A percentile compares a stretch with the other conserved stretches of the same genome.
Conservation (phyloP, 2,329 filamentous ascomycete species). For the Pleomassaria siparia region DNA sequence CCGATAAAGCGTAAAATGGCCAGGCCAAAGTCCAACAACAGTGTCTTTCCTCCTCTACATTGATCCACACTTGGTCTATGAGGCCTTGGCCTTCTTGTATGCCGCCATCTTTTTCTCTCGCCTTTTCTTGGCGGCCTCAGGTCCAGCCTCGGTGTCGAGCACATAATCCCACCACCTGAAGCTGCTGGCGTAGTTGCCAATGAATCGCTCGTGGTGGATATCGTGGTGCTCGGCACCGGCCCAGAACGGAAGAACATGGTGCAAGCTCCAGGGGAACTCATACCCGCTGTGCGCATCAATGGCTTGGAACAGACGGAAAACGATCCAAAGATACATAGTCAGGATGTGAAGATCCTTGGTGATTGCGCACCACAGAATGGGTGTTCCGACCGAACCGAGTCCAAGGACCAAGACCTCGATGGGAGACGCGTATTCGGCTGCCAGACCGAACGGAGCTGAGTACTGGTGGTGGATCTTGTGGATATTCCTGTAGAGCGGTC, state of each 20-base stretch:
- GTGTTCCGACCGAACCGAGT: constrained; percentile 78
- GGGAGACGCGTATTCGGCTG: constrained; percentile 95
- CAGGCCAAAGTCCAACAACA: constrained; percentile 4
- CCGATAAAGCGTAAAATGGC: neutral
- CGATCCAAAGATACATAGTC: constrained; percentile 98
- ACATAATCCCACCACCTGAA: constrained; percentile 99
- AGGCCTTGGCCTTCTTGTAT: constrained; percentile 61
- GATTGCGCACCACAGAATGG: constrained; percentile 79
- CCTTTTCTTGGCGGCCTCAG: constrained; percentile 81
- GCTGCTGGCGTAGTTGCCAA: constrained; percentile 96
- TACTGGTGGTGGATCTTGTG: constrained; percentile 99
- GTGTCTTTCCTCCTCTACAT: constrained; percentile 17
- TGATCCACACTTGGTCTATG: neutral
- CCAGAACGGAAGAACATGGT: constrained; percentile 97
- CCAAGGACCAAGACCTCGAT: constrained; percentile 96
- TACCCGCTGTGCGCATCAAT: constrained; percentile 98
- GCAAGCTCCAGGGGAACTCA: constrained; percentile 96
- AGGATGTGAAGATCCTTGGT: constrained; percentile 89
- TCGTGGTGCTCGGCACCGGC: constrained; percentile 97
- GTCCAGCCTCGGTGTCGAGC: constrained; percentile 89
- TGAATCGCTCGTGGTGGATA: constrained; percentile 95
- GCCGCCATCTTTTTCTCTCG: constrained; percentile 73
- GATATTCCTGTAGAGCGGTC: constrained; percentile 90
- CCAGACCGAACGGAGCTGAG: constrained; percentile 93
- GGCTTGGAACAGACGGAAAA: constrained; percentile 90